Evolutionary conservation across 2,329 filamentous ascomycete genomes (phyloP).

Genomic region (Leptoxyphium fumago): DNA sequence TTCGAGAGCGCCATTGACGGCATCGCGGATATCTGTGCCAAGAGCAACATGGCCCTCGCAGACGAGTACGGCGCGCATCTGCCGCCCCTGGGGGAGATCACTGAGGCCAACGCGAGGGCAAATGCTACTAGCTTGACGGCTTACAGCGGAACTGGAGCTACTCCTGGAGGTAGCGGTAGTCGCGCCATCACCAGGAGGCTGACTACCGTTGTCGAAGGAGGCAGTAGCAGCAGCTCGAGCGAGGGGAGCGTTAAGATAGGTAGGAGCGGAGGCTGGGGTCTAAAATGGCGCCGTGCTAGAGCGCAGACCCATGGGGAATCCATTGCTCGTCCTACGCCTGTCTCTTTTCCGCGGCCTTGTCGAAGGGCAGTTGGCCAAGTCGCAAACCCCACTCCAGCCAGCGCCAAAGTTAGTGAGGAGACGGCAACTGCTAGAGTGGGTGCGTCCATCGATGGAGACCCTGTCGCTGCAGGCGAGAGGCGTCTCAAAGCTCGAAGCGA

Average conservation of each 20-base stretch:
- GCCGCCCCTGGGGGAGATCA: conserved; percentile 45
- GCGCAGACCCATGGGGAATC: too few species aligned
- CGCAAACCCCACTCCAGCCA: too few species aligned
- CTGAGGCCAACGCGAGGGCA: conserved; percentile 7
- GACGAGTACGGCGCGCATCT: conserved; percentile 49
- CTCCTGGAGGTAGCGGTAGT: neutral
- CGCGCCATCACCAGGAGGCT: neutral
- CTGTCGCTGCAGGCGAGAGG: too few species aligned
- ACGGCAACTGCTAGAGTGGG: too few species aligned
- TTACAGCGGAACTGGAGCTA: conserved; percentile 10
- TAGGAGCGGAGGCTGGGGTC: neutral
- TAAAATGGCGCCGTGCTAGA: too few species aligned
- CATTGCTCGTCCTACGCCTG: too few species aligned
- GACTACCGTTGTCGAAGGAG: neutral
- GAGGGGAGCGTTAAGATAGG: neutral
- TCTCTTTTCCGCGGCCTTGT: too few species aligned
- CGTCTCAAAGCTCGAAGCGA: too few species aligned
- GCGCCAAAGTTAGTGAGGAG: too few species aligned
- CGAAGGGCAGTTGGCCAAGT: too few species aligned
- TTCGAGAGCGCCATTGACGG: conserved; percentile 44
- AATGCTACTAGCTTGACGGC: conserved; percentile 13
- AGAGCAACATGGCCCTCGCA: conserved; percentile 45
- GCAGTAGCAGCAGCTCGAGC: neutral
- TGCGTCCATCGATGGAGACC: too few species aligned
- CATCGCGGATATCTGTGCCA: conserved; percentile 48